Conservation (phyloP, 2,329 filamentous ascomycete species). For the Xylariaceae sp. region DNA sequence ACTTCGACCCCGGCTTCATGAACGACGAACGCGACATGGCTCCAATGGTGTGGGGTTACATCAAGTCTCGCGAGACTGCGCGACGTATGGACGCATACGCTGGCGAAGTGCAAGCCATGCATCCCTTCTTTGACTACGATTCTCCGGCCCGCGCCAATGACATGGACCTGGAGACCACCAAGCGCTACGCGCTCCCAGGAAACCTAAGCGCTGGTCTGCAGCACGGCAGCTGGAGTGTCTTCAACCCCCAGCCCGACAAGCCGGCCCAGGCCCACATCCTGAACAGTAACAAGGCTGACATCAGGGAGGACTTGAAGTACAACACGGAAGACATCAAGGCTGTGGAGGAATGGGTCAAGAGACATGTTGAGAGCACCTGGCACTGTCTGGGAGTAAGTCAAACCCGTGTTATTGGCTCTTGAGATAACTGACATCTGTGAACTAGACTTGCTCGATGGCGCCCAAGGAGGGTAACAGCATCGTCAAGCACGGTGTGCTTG, state of each 20-base stretch:
- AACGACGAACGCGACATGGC: slow-evolving; percentile 82
- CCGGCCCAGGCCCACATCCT: slow-evolving; percentile 43
- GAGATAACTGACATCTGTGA: too few species aligned
- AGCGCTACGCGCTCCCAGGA: slow-evolving; percentile 68
- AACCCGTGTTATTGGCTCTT: not conserved
- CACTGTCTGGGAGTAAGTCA: slow-evolving; percentile 51
- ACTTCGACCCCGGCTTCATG: slow-evolving; percentile 82
- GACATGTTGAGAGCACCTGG: slow-evolving; percentile 74
- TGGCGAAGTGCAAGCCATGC: slow-evolving; percentile 64
- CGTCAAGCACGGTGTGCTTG: slow-evolving; percentile 74
- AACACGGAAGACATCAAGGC: slow-evolving; percentile 57
- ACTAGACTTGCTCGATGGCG: slow-evolving; percentile 69
- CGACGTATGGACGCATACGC: slow-evolving; percentile 74
- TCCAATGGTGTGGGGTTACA: slow-evolving; percentile 80
- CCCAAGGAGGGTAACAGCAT: slow-evolving; percentile 73
- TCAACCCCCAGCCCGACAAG: slow-evolving; percentile 49
- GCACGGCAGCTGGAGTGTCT: slow-evolving; percentile 67
- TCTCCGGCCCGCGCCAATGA: slow-evolving; percentile 66
- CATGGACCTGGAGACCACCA: slow-evolving; percentile 71
- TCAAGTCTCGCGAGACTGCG: slow-evolving; percentile 77
- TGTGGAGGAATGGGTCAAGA: slow-evolving; percentile 66
- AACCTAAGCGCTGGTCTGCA: slow-evolving; percentile 69
- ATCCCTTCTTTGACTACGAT: slow-evolving; percentile 70
- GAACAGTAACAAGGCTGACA: slow-evolving; percentile 59
- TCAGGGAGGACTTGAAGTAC: slow-evolving; percentile 64